These are phyloP conservation scores for Helichrysum umbraculigerum DNA, from an alignment of 129 eudicot species.

Conservation along the genomic window DNA sequence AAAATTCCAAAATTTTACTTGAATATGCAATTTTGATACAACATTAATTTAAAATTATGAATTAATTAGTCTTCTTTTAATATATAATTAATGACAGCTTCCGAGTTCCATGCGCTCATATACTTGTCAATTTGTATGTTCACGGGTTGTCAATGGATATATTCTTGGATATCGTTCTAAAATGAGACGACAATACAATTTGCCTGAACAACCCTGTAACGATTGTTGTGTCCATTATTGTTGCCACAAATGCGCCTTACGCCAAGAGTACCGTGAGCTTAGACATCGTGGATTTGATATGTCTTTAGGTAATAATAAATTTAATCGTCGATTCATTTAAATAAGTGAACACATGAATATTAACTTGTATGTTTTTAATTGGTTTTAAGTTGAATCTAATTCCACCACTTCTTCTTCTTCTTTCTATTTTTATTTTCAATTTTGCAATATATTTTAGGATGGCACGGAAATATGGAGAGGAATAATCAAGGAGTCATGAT, in stretches of 20 bases:
- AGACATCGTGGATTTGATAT: conserved; percentile 56
- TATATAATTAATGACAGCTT: background rate
- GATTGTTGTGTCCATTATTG: conserved; percentile 55
- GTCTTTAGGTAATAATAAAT: conserved; percentile 41
- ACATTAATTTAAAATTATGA: too few species aligned
- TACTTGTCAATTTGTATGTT: background rate
- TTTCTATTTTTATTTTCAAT: too few species aligned
- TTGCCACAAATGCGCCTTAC: conserved; percentile 56
- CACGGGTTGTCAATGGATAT: background rate
- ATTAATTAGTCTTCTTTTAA: background rate
- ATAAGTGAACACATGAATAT: background rate
- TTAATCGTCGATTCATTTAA: background rate
- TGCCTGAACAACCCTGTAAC: conserved; percentile 46
- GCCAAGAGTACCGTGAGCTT: conserved; percentile 81
- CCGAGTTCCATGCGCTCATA: background rate
- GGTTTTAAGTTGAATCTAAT: too few species aligned
- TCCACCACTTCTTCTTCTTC: too few species aligned
- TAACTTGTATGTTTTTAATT: too few species aligned
- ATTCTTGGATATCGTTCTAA: conserved; percentile 36
- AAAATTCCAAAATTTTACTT: too few species aligned
- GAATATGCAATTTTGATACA: too few species aligned
- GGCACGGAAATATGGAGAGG: conserved; percentile 66
- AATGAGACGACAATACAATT: conserved; percentile 46
- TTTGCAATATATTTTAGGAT: conserved; percentile 37
- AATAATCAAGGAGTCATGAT: conserved; percentile 39